Evolutionary conservation across 164 flowering plant species (phyloP).

Genomic region (Amborella trichopoda): DNA sequence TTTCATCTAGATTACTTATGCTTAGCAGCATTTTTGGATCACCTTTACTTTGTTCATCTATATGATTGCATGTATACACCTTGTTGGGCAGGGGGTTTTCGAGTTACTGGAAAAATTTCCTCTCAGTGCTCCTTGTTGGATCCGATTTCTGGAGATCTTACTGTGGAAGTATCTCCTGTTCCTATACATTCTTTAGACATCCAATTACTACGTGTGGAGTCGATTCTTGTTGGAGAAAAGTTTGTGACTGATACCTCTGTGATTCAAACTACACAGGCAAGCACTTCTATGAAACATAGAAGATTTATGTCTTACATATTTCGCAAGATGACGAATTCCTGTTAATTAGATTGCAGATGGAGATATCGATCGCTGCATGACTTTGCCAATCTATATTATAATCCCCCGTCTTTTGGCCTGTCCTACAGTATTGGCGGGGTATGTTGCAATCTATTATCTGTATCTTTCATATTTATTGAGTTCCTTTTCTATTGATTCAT

Average conservation of each 20-base stretch:
- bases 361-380: slow-evolving; percentile 58
- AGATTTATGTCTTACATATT: no score
- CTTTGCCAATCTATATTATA: slow-evolving; percentile 70
- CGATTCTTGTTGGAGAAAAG: slow-evolving; percentile 75
- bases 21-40: no score
- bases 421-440: slow-evolving; percentile 82
- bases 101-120: slow-evolving; percentile 59
- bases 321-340: no score
- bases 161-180: slow-evolving; percentile 71
- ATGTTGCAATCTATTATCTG: slow-evolving; percentile 17
- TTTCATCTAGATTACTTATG: no score
- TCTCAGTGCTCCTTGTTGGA: slow-evolving; percentile 54
- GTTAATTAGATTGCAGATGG: slow-evolving; percentile 80
- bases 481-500: background rate
- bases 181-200: slow-evolving; percentile 78
- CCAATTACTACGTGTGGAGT: slow-evolving; percentile 67
- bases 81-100: slow-evolving; percentile 87
- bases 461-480: background rate
- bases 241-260: slow-evolving; percentile 60
- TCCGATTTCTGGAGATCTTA: slow-evolving; percentile 68
- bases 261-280: slow-evolving; percentile 85
- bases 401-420: slow-evolving; percentile 93
- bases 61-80: no score
- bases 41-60: no score
- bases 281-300: no score